Conservation (phyloP, 768 basidiomycete genomes). For the Psilocybe cubensis region DNA sequence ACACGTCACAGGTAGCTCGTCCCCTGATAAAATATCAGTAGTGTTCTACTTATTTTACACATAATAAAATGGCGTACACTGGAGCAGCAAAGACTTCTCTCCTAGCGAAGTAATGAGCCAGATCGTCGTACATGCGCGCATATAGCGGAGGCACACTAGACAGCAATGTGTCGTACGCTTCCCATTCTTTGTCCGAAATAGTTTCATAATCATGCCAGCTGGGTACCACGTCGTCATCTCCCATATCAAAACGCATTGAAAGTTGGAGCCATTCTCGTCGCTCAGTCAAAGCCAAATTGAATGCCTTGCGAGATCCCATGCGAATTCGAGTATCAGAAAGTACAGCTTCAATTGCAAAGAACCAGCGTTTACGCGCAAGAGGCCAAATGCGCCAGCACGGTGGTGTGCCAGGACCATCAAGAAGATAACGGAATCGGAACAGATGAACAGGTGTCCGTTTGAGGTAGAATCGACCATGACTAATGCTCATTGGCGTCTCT, state of each 20-base stretch:
- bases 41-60: too few species aligned
- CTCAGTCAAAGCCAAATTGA: slow-evolving; percentile 1
- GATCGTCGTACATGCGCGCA: slow-evolving; percentile 4
- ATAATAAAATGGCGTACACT: background rate
- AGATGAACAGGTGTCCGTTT: slow-evolving; percentile 10
- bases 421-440: slow-evolving; percentile 10
- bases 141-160: slow-evolving; percentile 1
- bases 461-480: slow-evolving; percentile 8
- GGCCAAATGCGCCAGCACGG: slow-evolving; percentile 5
- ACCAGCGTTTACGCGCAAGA: slow-evolving; percentile 13
- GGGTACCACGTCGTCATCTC: background rate
- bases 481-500: background rate
- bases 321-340: slow-evolving; percentile 1
- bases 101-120: slow-evolving; percentile 5
- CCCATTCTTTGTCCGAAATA: slow-evolving; percentile 5
- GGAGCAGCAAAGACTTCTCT: background rate
- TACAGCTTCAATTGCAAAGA: slow-evolving; percentile 14
- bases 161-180: slow-evolving; percentile 1
- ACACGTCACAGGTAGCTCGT: slow-evolving; percentile 6
- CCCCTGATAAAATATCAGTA: background rate
- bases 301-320: background rate
- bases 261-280: slow-evolving; percentile 13
- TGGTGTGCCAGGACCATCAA: slow-evolving; percentile 5
- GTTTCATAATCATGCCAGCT: background rate
- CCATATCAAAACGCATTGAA: slow-evolving; percentile 1